Evolutionary conservation across 2,329 filamentous ascomycete genomes (phyloP).

Genomic region (Aquanectria penicillioides): DNA sequence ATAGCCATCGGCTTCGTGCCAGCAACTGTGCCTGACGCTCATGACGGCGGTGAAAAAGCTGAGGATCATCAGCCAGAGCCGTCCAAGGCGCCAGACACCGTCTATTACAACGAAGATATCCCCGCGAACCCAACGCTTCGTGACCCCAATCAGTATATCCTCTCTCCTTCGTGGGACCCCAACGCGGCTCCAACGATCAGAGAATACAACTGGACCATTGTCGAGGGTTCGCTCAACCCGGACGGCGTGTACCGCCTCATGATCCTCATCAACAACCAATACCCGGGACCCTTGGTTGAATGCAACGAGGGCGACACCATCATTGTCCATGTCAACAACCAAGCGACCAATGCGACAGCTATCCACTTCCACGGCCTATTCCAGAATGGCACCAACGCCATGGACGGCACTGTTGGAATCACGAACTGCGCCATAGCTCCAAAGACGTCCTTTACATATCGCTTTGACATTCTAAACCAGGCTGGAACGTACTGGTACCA

Average conservation of each 20-base stretch:
- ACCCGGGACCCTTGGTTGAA: conserved; percentile 78
- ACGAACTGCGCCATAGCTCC: conserved; percentile 75
- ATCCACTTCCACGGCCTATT: conserved; percentile 84
- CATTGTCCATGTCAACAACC: conserved; percentile 75
- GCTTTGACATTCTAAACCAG: conserved; percentile 68
- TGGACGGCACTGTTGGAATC: conserved; percentile 77
- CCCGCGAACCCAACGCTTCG: conserved; percentile 41
- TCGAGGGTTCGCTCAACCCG: conserved; percentile 67
- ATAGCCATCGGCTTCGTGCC: conserved; percentile 34
- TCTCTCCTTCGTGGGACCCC: conserved; percentile 67
- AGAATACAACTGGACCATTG: conserved; percentile 69
- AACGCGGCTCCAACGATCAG: conserved; percentile 59
- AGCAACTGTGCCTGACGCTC: too few relatives aligned
- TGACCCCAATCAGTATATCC: conserved; percentile 61
- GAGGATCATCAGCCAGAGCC: conserved; percentile 14
- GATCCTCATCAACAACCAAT: conserved; percentile 79
- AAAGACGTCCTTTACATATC: conserved; percentile 71
- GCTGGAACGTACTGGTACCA: conserved; percentile 69
- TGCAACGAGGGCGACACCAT: conserved; percentile 79
- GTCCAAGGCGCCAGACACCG: neutral
- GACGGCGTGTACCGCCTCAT: conserved; percentile 67
- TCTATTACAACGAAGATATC: conserved; percentile 39
- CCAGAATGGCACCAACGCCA: conserved; percentile 78
- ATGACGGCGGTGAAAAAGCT: neutral
- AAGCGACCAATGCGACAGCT: conserved; percentile 71